Percentiles rank a stretch among this genome's conserved stretches.
Conservation (phyloP, 108 stramenopile genomes). For the Bacterosira constricta region DNA sequence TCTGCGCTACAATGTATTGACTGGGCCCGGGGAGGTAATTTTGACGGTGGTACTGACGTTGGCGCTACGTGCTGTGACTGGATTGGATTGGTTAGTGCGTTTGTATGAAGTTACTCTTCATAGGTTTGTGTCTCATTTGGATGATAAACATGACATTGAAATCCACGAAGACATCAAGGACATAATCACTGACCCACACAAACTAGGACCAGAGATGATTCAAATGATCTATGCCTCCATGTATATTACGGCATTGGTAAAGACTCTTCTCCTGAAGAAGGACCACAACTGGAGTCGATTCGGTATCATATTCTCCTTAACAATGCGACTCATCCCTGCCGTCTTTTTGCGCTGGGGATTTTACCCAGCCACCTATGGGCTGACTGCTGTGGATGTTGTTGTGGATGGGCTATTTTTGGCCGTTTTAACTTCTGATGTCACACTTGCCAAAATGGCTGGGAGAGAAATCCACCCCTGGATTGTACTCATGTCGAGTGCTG, state of each 20-base stretch:
- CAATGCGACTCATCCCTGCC: slow-evolving; percentile 81
- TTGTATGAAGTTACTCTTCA: slow-evolving; percentile 62
- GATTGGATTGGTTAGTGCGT: slow-evolving; percentile 74
- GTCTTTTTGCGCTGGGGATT: slow-evolving; percentile 63
- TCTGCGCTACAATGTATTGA: slow-evolving; percentile 79
- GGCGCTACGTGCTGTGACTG: slow-evolving; percentile 70
- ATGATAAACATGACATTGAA: slow-evolving; percentile 55
- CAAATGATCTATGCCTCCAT: slow-evolving; percentile 66
- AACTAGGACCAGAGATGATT: slow-evolving; percentile 61
- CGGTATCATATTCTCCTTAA: slow-evolving; percentile 70
- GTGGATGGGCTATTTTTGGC: slow-evolving; percentile 88
- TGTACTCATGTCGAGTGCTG: slow-evolving; percentile 79
- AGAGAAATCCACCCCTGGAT: slow-evolving; percentile 90
- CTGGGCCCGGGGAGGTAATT: slow-evolving; percentile 90
- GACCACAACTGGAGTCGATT: slow-evolving; percentile 85
- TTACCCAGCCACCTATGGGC: slow-evolving; percentile 29
- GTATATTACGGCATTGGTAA: slow-evolving; percentile 68
- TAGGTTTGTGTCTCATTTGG: slow-evolving; percentile 46
- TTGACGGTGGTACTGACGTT: slow-evolving; percentile 57
- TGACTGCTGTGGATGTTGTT: slow-evolving; percentile 66
- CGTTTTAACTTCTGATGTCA: slow-evolving; percentile 82
- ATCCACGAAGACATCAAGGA: slow-evolving; percentile 49
- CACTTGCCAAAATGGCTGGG: slow-evolving; percentile 90
- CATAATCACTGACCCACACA: slow-evolving; percentile 54
- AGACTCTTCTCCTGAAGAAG: slow-evolving; percentile 57